Conservation (phyloP, 2,329 filamentous ascomycete genomes). For the Colletotrichum godetiae region DNA sequence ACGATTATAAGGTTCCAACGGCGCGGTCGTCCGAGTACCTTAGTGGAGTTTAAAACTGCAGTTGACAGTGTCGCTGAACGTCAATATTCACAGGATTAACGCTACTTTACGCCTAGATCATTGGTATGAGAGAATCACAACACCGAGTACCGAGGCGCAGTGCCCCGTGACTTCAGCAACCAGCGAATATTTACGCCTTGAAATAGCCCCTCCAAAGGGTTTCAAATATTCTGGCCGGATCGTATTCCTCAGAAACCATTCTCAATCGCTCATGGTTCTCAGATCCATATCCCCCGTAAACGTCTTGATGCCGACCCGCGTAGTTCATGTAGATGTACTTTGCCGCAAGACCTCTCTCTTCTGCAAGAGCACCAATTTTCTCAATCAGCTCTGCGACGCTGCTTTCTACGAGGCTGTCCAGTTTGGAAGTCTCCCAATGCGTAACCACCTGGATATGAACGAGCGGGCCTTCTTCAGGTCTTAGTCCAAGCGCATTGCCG, state of each 20-base stretch:
- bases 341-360: slow-evolving; percentile 42
- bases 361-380: slow-evolving; percentile 42
- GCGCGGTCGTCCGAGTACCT: no score
- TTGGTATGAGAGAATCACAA: not conserved
- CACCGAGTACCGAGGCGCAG: not conserved
- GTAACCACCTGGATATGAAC: slow-evolving; percentile 45
- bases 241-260: slow-evolving; percentile 40
- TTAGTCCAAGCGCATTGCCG: slow-evolving; percentile 54
- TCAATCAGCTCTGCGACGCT: slow-evolving; percentile 37
- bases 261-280: slow-evolving; percentile 44
- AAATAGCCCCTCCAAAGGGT: slow-evolving; percentile 41
- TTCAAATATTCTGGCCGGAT: slow-evolving; percentile 42
- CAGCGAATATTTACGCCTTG: slow-evolving; percentile 13
- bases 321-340: slow-evolving; percentile 51
- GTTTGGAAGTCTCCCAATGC: slow-evolving; percentile 39
- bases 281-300: slow-evolving; percentile 51
- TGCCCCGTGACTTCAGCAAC: not conserved
- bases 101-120: no score
- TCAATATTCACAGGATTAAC: no score
- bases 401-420: slow-evolving; percentile 45
- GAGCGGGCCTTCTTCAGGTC: slow-evolving; percentile 46
- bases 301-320: slow-evolving; percentile 49
- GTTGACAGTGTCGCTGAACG: no score
- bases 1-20: no score
- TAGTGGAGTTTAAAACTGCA: no score